Evolutionary conservation across 805 yeast species (phyloP).

Genomic region (Starmerella sp.): DNA sequence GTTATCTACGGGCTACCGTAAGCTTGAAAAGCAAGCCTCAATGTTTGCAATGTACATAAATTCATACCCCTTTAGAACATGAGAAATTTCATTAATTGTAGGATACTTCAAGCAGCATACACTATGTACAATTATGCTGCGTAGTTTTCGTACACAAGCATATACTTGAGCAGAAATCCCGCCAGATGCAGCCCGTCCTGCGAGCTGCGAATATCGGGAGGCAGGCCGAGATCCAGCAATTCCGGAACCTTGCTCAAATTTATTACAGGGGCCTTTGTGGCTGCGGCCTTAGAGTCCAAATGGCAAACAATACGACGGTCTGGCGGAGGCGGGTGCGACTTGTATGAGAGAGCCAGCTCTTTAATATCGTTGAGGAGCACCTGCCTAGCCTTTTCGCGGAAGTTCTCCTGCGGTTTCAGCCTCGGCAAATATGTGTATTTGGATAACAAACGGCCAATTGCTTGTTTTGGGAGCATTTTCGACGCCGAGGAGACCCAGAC

Average conservation of each 20-base stretch:
- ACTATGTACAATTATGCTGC: background rate
- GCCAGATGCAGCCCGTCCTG: constrained; percentile 13
- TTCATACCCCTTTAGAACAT: too few species aligned
- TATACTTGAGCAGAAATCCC: constrained; percentile 12
- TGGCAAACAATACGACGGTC: background rate
- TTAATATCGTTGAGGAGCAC: constrained; percentile 9
- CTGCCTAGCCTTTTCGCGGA: background rate
- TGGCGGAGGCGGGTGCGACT: background rate
- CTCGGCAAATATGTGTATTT: background rate
- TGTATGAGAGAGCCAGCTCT: background rate
- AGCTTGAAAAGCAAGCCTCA: too few species aligned
- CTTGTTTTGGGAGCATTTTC: constrained; percentile 2
- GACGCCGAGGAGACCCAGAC: constrained; percentile 7
- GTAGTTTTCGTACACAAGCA: background rate
- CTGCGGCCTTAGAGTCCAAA: background rate
- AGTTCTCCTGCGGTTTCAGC: background rate
- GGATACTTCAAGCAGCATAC: background rate
- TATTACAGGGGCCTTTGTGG: background rate
- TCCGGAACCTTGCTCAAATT: background rate
- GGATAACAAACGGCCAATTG: background rate
- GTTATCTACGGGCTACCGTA: constrained; percentile 77
- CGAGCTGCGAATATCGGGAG: constrained; percentile 1
- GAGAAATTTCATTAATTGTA: too few species aligned
- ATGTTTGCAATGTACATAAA: too few species aligned
- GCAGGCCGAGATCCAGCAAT: constrained; percentile 5